A percentile compares a stretch with the other conserved stretches of the same genome.
Evolutionary conservation across 108 stramenopile species (phyloP).

Genomic region (Nitzschia inconspicua): DNA sequence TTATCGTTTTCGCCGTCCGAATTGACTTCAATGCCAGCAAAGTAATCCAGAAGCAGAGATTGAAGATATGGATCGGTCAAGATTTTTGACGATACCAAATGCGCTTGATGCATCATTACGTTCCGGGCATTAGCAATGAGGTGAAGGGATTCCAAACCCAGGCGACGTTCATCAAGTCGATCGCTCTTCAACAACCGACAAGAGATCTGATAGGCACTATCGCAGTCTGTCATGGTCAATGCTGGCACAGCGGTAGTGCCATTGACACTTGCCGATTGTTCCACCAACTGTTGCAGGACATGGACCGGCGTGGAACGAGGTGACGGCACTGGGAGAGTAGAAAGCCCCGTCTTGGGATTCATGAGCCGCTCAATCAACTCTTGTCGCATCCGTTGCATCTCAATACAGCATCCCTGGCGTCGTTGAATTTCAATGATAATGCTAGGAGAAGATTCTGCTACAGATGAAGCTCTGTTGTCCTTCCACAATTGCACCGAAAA

Average conservation of each 20-base stretch:
- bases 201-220: constrained; percentile 1
- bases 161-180: constrained; percentile 9
- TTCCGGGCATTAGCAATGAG: constrained; percentile 8
- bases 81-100: neutral
- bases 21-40: neutral
- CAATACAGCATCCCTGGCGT: constrained; percentile 13
- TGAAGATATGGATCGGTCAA: constrained; percentile 1
- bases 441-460: too few species aligned
- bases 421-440: constrained; percentile 15
- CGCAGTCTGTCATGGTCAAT: neutral
- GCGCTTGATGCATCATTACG: neutral
- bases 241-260: neutral
- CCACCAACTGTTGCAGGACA: neutral
- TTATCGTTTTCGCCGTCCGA: neutral
- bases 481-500: constrained; percentile 18
- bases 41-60: neutral
- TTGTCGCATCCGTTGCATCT: constrained; percentile 16
- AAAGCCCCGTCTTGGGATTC: neutral
- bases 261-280: neutral
- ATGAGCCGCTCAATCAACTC: neutral
- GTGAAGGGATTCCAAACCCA: constrained; percentile 13
- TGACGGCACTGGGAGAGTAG: neutral
- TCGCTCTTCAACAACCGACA: constrained; percentile 1
- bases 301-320: neutral
- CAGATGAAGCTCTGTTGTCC: too few species aligned